Conservation (phyloP, 352 stramenopile species). For the Phytophthora sansomeana region DNA sequence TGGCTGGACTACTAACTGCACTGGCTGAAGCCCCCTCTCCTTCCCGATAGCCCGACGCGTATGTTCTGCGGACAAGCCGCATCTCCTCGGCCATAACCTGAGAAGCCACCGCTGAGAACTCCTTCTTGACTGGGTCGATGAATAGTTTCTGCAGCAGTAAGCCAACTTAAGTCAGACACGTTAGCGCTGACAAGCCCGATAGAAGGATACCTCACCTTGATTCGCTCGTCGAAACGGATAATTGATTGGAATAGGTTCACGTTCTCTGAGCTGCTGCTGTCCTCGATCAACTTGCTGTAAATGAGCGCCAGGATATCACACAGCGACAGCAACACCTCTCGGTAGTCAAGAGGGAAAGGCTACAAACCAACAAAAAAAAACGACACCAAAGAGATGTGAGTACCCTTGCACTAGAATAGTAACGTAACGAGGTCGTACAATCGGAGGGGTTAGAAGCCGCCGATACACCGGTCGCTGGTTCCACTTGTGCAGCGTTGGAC, state of each 20-base stretch:
- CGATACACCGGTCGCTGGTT: conserved; percentile 84
- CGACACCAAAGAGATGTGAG: conserved; percentile 1
- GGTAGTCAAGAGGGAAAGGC: conserved; percentile 85
- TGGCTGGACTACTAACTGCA: background rate
- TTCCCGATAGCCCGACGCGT: conserved; percentile 38
- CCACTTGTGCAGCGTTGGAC: conserved; percentile 81
- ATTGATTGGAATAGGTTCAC: conserved; percentile 80
- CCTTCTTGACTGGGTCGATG: conserved; percentile 84
- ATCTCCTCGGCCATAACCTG: conserved; percentile 73
- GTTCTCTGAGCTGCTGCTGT: conserved; percentile 80
- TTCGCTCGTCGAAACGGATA: conserved; percentile 81
- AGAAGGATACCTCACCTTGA: conserved; percentile 85
- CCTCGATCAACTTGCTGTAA: conserved; percentile 85
- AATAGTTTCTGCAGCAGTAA: conserved; percentile 73
- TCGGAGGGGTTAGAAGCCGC: conserved; percentile 71
- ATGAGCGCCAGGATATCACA: conserved; percentile 85
- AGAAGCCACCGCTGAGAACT: conserved; percentile 70
- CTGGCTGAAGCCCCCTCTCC: background rate
- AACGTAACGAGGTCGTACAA: conserved; percentile 49
- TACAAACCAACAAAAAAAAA: conserved; percentile 29
- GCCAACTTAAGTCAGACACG: background rate
- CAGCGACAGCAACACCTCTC: conserved; percentile 80
- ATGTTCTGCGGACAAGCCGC: conserved; percentile 56
- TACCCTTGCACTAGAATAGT: background rate
- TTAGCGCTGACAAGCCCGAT: background rate